Percentiles rank a stretch among this genome's conserved stretches.
These are phyloP conservation scores for Trypanosoma brucei DNA, from an alignment of 208 protist genomes.

Conservation along the genomic window DNA sequence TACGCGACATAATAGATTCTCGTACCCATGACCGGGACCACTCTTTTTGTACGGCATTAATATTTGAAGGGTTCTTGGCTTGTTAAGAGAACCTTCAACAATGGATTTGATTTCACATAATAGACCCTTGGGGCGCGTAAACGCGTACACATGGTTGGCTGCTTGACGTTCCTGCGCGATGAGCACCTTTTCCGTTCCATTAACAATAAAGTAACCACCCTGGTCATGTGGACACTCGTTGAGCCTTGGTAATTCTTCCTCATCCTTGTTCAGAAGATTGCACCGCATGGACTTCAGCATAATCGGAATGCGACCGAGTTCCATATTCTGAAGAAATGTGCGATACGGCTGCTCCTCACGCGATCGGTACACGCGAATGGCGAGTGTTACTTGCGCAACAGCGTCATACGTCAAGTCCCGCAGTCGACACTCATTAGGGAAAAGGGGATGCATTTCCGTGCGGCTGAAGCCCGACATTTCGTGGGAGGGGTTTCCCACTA, in stretches of 20 bases:
- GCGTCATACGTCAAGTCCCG: slow-evolving; percentile 97
- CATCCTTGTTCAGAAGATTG: slow-evolving; percentile 47
- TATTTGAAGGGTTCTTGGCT: slow-evolving; percentile 89
- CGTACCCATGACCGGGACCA: slow-evolving; percentile 49
- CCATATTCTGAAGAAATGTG: slow-evolving; percentile 29
- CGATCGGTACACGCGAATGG: slow-evolving; percentile 28
- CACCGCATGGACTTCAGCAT: slow-evolving; percentile 95
- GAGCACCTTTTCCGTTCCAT: slow-evolving; percentile 96
- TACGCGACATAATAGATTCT: slow-evolving; percentile 72
- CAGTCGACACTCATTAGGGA: slow-evolving; percentile 94
- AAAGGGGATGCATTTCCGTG: slow-evolving; percentile 68
- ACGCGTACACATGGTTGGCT: slow-evolving; percentile 95
- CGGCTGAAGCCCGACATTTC: slow-evolving; percentile 40
- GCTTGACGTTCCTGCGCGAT: slow-evolving; percentile 91
- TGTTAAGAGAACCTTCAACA: slow-evolving; percentile 80
- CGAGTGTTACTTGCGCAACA: slow-evolving; percentile 27
- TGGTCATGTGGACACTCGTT: slow-evolving; percentile 94
- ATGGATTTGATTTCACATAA: slow-evolving; percentile 95
- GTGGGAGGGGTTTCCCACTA: slow-evolving; percentile 78
- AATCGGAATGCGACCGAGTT: slow-evolving; percentile 89
- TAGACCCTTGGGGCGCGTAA: slow-evolving; percentile 89
- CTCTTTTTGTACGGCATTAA: slow-evolving; percentile 79
- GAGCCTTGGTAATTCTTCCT: slow-evolving; percentile 61
- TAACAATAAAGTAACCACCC: slow-evolving; percentile 98
- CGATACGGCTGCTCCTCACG: slow-evolving; percentile 30